Conservation (phyloP, 805 yeast species). For the Yarrowia deformans region DNA sequence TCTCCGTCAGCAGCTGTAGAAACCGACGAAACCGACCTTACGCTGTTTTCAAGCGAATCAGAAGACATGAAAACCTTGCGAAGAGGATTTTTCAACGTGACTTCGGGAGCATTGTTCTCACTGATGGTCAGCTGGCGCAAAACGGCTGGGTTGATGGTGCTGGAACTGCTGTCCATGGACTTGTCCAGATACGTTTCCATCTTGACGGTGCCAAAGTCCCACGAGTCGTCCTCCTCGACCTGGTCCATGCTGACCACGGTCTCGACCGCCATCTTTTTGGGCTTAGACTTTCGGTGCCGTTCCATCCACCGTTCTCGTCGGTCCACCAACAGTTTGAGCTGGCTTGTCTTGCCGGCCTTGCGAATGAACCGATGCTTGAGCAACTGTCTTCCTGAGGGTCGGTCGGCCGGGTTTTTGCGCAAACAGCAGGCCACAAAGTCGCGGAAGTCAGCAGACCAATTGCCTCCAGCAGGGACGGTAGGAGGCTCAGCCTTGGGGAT, state of each 20-base stretch:
- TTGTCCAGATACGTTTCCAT: constrained; percentile 22
- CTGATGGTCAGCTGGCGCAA: constrained; percentile 14
- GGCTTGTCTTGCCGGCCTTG: constrained; percentile 25
- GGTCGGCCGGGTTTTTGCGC: constrained; percentile 64
- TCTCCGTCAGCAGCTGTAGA: not conserved
- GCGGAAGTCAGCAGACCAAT: constrained; percentile 53
- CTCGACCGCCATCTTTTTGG: constrained; percentile 40
- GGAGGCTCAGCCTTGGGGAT: constrained; percentile 77
- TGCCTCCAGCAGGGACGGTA: constrained; percentile 51
- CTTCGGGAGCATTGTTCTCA: constrained; percentile 20
- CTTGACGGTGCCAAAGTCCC: constrained; percentile 53
- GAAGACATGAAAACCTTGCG: constrained; percentile 15
- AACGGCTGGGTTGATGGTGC: constrained; percentile 9
- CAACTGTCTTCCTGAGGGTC: constrained; percentile 69
- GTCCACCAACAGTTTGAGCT: constrained; percentile 18
- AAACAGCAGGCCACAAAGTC: constrained; percentile 72
- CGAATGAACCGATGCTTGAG: constrained; percentile 58
- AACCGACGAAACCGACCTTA: not conserved
- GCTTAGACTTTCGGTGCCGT: constrained; percentile 26
- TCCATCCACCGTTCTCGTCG: constrained; percentile 25
- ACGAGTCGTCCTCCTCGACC: constrained; percentile 48
- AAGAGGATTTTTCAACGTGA: constrained; percentile 23
- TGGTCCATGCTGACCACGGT: constrained; percentile 21
- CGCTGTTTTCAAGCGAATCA: not conserved
- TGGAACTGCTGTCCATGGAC: constrained; percentile 14